Conservation (phyloP, 495 filamentous ascomycete genomes). For the Aspergillus funiculosus region DNA sequence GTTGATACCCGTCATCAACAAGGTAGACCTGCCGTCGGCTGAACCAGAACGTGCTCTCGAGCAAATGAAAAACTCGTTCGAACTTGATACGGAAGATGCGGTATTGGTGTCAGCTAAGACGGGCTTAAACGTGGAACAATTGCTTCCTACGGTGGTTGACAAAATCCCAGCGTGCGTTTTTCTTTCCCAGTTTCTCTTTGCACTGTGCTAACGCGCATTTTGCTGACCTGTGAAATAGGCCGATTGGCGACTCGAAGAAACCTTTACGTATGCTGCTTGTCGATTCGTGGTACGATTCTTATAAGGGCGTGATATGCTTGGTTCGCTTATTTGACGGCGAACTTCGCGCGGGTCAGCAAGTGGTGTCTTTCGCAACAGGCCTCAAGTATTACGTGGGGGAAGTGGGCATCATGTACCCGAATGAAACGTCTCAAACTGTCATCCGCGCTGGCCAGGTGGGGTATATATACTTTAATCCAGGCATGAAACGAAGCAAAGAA, state of each 20-base stretch:
- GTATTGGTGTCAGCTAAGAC: slow-evolving; percentile 92
- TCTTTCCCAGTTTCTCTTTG: background rate
- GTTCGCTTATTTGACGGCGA: slow-evolving; percentile 89
- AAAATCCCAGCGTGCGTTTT: slow-evolving; percentile 62
- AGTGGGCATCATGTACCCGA: slow-evolving; percentile 93
- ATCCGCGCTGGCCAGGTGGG: slow-evolving; percentile 91
- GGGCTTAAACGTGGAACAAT: slow-evolving; percentile 70
- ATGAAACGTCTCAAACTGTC: slow-evolving; percentile 71
- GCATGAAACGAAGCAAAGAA: slow-evolving; percentile 93
- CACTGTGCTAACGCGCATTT: slow-evolving; percentile 21
- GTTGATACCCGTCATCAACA: slow-evolving; percentile 91
- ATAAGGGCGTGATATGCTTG: slow-evolving; percentile 86
- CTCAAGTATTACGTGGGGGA: slow-evolving; percentile 88
- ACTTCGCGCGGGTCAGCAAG: slow-evolving; percentile 72
- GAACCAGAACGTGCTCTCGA: slow-evolving; percentile 78
- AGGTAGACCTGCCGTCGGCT: slow-evolving; percentile 84
- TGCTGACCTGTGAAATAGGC: slow-evolving; percentile 32
- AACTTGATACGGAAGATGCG: slow-evolving; percentile 74
- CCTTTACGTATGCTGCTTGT: slow-evolving; percentile 83
- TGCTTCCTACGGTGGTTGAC: slow-evolving; percentile 81
- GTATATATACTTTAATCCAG: slow-evolving; percentile 94
- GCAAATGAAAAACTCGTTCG: slow-evolving; percentile 79
- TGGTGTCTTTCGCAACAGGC: slow-evolving; percentile 79
- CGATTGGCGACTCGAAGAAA: slow-evolving; percentile 61
- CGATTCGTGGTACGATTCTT: slow-evolving; percentile 96